Evolutionary conservation across 176 grass and related monocot genomes (phyloP).

Genomic region (Oryza coarctata): DNA sequence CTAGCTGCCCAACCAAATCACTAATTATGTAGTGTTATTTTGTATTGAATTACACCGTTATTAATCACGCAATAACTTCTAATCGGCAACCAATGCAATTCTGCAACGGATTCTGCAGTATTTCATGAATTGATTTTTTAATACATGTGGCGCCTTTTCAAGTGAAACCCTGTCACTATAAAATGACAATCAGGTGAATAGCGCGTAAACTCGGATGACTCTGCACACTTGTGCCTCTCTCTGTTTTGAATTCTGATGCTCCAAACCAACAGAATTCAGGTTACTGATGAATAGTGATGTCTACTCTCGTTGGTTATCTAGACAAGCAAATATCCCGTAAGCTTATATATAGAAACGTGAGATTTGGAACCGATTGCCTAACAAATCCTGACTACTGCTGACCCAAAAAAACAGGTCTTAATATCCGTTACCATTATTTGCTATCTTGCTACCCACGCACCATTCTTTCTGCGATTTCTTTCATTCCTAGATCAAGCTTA

Average conservation of each 20-base stretch:
- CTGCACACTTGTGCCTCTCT: not conserved
- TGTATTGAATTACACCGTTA: not conserved
- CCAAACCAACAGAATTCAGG: not conserved
- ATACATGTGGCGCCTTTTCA: not conserved
- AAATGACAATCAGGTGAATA: not conserved
- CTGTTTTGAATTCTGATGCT: not conserved
- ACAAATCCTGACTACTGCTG: not conserved
- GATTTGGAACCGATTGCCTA: not conserved
- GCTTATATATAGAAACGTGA: constrained; percentile 1
- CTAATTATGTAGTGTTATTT: not conserved
- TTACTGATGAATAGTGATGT: not conserved
- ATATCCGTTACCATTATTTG: not conserved
- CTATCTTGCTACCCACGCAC: too few relatives aligned
- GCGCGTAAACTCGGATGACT: not conserved
- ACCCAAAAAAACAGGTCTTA: not conserved
- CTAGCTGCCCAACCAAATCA: not conserved
- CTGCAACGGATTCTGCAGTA: not conserved
- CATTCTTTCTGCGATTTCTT: not conserved
- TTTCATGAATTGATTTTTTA: not conserved
- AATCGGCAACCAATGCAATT: not conserved
- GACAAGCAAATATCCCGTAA: not conserved
- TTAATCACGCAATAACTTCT: not conserved
- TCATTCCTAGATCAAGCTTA: not conserved
- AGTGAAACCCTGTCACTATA: not conserved
- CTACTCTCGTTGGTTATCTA: not conserved